These are phyloP conservation scores for Stemphylium lycopersici DNA, from an alignment of 2,329 filamentous ascomycete species.

Conservation along the genomic window DNA sequence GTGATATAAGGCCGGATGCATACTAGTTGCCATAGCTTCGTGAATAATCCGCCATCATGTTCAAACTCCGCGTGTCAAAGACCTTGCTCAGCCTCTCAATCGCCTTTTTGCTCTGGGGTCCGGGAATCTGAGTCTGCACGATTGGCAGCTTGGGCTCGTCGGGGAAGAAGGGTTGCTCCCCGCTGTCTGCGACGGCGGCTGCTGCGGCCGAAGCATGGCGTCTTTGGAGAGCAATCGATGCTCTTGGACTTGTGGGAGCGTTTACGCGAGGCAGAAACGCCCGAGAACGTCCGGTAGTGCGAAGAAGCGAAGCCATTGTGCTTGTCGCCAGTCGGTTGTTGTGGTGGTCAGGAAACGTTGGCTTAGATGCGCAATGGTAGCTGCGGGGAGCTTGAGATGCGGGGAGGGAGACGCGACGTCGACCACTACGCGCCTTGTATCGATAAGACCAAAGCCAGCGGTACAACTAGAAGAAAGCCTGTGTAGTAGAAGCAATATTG, in stretches of 20 bases:
- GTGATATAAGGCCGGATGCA: neutral
- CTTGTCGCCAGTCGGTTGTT: neutral
- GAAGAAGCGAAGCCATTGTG: slow-evolving; percentile 43
- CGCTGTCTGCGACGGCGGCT: slow-evolving; percentile 38
- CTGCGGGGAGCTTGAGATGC: slow-evolving; percentile 1
- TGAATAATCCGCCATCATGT: slow-evolving; percentile 57
- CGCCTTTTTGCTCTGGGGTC: slow-evolving; percentile 72
- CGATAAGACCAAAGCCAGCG: neutral
- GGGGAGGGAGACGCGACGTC: slow-evolving; percentile 3
- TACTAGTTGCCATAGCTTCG: slow-evolving; percentile 73
- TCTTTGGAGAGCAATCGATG: slow-evolving; percentile 31
- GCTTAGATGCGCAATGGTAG: neutral
- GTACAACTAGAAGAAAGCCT: neutral
- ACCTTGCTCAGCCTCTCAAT: slow-evolving; percentile 75
- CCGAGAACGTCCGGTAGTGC: slow-evolving; percentile 31
- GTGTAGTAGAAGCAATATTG: neutral
- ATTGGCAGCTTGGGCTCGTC: slow-evolving; percentile 64
- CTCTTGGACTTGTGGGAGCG: slow-evolving; percentile 20
- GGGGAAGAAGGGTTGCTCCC: slow-evolving; percentile 60
- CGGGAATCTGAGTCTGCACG: slow-evolving; percentile 69
- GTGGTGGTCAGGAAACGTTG: neutral
- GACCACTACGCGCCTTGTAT: neutral
- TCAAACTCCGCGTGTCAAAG: slow-evolving; percentile 85
- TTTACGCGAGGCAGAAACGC: slow-evolving; percentile 24
- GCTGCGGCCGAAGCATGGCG: slow-evolving; percentile 43